phyloP scores from a whole-genome alignment of 768 basidiomycete species.

The Leccinum longicurvipes region DNA sequence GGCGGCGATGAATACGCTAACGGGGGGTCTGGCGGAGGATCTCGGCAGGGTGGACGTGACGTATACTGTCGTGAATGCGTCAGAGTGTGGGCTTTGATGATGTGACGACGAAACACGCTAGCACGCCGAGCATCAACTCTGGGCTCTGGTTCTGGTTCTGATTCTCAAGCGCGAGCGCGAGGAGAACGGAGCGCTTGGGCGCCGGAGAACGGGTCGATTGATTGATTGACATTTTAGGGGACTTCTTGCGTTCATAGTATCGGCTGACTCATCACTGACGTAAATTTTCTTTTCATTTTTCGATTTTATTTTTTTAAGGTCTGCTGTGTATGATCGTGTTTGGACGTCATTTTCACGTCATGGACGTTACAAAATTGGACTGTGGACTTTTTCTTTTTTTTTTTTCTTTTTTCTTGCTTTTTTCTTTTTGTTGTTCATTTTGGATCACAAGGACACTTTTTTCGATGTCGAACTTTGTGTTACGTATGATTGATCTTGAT shows the following conservation, averaged over 20 bases:
- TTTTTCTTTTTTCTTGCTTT: not conserved
- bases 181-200: not conserved
- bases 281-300: not conserved
- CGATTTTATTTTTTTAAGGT: too few species aligned
- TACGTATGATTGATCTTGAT: conserved; percentile 13
- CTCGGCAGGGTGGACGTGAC: conserved; percentile 22
- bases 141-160: not conserved
- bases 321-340: too few species aligned
- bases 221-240: not conserved
- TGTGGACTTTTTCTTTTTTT: too few species aligned
- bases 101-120: not conserved
- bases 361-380: too few species aligned
- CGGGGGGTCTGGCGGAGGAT: conserved; percentile 4
- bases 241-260: not conserved
- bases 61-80: not conserved
- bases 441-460: not conserved
- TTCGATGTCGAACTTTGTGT: not conserved
- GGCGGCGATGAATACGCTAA: conserved; percentile 27
- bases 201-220: not conserved
- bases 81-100: not conserved
- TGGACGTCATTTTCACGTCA: not conserved
- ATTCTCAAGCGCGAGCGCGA: not conserved
- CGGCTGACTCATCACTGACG: not conserved
- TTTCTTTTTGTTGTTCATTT: not conserved
- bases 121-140: not conserved